Percentiles rank a stretch among this genome's conserved stretches.
Conservation (phyloP, 495 filamentous ascomycete species). For the Ramalina intermedia region DNA sequence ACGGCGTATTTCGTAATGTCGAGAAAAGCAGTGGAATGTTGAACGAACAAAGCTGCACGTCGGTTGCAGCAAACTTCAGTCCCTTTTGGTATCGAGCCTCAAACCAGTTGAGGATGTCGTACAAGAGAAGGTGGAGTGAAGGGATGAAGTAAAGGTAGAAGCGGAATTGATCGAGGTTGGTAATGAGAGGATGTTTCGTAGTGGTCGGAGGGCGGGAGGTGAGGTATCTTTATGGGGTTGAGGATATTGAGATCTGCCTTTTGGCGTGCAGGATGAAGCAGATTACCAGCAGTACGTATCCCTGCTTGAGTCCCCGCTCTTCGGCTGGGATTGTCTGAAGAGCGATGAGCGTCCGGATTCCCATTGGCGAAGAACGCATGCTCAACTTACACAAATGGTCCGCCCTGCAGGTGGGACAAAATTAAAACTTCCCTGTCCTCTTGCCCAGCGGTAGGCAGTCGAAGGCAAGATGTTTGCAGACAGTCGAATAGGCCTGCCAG, state of each 20-base stretch:
- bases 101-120: constrained; percentile 14
- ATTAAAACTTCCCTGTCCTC: background rate
- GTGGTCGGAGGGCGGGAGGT: constrained; percentile 1
- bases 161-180: background rate
- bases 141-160: background rate
- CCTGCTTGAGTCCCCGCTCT: constrained; percentile 5
- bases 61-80: background rate
- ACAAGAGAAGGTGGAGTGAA: background rate
- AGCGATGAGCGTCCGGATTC: background rate
- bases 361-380: constrained; percentile 12
- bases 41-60: background rate
- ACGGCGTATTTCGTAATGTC: background rate
- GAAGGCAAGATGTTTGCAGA: background rate
- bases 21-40: background rate
- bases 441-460: constrained; percentile 4
- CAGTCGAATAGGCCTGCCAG: background rate
- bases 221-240: constrained; percentile 9
- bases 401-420: constrained; percentile 1
- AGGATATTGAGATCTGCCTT: constrained; percentile 8
- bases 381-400: background rate
- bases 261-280: constrained; percentile 12
- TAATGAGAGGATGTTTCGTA: constrained; percentile 10
- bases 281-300: constrained; percentile 1
- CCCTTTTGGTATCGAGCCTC: constrained; percentile 3
- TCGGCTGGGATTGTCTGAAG: constrained; percentile 9